These are phyloP conservation scores for Trichosporon asahii DNA, from an alignment of 1,284 basidiomycete genomes.

Conservation along the genomic window DNA sequence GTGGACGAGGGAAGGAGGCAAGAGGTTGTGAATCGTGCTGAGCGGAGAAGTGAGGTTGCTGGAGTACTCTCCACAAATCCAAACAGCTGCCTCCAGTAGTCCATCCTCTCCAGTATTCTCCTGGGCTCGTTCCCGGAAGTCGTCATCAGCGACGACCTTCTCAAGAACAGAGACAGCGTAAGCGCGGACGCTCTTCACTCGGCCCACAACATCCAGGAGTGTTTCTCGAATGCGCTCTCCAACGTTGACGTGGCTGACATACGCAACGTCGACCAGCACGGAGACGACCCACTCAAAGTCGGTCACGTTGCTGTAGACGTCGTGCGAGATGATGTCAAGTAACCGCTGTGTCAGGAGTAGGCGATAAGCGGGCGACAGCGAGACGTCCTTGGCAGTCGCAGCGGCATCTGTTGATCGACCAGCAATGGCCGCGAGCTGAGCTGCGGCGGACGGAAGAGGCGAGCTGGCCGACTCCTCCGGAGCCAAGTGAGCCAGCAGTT, in stretches of 20 bases:
- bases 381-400: conserved; percentile 38
- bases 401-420: conserved; percentile 25
- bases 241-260: conserved; percentile 73
- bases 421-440: conserved; percentile 21
- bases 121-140: conserved; percentile 57
- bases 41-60: conserved; percentile 38
- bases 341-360: conserved; percentile 75
- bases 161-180: conserved; percentile 80
- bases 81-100: conserved; percentile 85
- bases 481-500: conserved; percentile 79
- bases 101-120: conserved; percentile 67
- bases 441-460: conserved; percentile 34
- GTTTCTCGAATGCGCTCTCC: conserved; percentile 73
- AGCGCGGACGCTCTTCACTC: conserved; percentile 70
- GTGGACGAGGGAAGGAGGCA: conserved; percentile 54
- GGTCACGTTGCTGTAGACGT: conserved; percentile 78
- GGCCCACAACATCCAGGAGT: conserved; percentile 78
- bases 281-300: conserved; percentile 98
- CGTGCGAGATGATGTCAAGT: conserved; percentile 73
- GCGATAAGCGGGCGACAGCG: conserved; percentile 70
- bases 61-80: conserved; percentile 92
- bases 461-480: conserved; percentile 49
- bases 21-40: conserved; percentile 60
- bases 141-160: conserved; percentile 71
- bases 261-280: conserved; percentile 82